Conservation (phyloP, 306 rosid species). For the Vigna angularis region DNA sequence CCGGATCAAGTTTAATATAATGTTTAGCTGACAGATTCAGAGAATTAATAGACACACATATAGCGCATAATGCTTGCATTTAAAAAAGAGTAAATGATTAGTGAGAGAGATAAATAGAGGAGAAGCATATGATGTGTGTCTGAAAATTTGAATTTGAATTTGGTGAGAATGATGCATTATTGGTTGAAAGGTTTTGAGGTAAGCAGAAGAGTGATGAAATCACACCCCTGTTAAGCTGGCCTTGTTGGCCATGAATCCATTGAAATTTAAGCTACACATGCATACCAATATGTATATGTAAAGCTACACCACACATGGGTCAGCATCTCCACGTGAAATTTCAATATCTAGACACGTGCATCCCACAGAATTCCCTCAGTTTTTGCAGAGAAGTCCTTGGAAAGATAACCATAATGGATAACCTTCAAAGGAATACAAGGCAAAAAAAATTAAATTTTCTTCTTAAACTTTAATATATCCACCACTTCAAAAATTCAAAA, state of each 20-base stretch:
- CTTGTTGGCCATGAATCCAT: constrained; percentile 44
- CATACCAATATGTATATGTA: constrained; percentile 11
- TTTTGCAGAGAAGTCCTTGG: constrained; percentile 44
- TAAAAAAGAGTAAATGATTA: constrained; percentile 3
- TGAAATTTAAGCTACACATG: constrained; percentile 1
- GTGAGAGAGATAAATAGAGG: neutral
- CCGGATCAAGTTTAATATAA: constrained; percentile 13
- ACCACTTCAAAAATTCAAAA: neutral
- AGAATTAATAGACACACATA: constrained; percentile 34
- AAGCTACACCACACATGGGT: constrained; percentile 68
- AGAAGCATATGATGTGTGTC: constrained; percentile 1
- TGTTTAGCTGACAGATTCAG: constrained; percentile 25
- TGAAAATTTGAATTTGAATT: constrained; percentile 43
- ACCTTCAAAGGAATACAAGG: constrained; percentile 34
- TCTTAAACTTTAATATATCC: no score
- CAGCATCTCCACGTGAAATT: constrained; percentile 62
- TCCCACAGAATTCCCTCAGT: constrained; percentile 51
- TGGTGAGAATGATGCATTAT: constrained; percentile 38
- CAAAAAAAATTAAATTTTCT: constrained; percentile 1
- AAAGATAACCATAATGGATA: constrained; percentile 36
- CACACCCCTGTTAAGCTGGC: constrained; percentile 57
- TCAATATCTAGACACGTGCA: constrained; percentile 72
- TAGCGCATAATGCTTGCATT: constrained; percentile 19
- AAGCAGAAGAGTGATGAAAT: constrained; percentile 32
- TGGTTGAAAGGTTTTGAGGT: constrained; percentile 47